Evolutionary conservation across 2,329 filamentous ascomycete genomes (phyloP).

Genomic region (Aspergillus fischeri): DNA sequence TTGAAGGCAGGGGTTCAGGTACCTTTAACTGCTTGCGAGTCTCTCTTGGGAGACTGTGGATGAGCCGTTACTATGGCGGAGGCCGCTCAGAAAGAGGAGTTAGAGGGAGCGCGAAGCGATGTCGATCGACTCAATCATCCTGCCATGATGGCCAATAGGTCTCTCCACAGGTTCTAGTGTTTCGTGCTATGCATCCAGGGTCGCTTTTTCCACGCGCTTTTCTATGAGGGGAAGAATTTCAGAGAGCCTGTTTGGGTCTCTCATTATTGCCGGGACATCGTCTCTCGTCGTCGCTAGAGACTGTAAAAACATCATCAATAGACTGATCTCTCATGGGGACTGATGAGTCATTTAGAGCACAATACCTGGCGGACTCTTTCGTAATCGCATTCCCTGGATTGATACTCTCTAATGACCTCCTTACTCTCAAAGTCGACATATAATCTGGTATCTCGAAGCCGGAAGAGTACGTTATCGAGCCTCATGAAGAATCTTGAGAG

Average conservation of each 20-base stretch:
- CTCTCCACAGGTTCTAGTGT: neutral
- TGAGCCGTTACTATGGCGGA: neutral
- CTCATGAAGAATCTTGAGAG: slow-evolving; percentile 87
- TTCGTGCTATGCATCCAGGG: slow-evolving; percentile 17
- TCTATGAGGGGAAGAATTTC: slow-evolving; percentile 68
- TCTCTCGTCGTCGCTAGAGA: slow-evolving; percentile 58
- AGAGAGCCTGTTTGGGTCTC: slow-evolving; percentile 73
- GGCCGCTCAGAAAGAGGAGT: neutral
- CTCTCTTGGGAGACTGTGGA: neutral
- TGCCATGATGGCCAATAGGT: neutral
- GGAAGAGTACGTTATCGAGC: slow-evolving; percentile 81
- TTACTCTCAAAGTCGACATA: slow-evolving; percentile 83
- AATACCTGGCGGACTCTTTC: slow-evolving; percentile 66
- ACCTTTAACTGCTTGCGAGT: neutral
- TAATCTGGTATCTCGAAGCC: slow-evolving; percentile 83
- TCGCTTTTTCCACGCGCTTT: slow-evolving; percentile 57
- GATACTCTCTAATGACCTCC: slow-evolving; percentile 83
- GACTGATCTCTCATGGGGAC: neutral
- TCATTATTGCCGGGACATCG: slow-evolving; percentile 69
- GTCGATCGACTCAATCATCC: neutral
- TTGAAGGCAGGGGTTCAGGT: neutral
- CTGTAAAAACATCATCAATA: slow-evolving; percentile 23
- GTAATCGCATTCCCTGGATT: slow-evolving; percentile 78
- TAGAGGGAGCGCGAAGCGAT: neutral
- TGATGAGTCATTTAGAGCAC: neutral